These are phyloP conservation scores for Linum lewisii DNA, from an alignment of 345 rosid species.

Conservation along the genomic window DNA sequence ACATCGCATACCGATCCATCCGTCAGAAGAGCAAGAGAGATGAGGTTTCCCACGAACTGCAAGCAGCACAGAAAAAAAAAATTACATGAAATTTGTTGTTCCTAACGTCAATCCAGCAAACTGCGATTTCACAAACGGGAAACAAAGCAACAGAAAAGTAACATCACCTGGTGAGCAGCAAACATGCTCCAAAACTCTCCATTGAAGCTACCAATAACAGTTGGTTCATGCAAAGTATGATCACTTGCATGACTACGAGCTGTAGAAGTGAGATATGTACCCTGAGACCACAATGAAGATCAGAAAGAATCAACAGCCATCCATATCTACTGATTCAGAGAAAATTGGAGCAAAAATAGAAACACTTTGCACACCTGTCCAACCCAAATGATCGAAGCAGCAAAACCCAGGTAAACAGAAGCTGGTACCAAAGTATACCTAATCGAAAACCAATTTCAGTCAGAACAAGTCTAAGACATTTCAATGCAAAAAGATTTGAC, in stretches of 20 bases:
- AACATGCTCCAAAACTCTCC: constrained; percentile 90
- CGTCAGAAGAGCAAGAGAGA: constrained; percentile 62
- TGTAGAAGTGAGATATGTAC: constrained; percentile 80
- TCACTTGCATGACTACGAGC: constrained; percentile 72
- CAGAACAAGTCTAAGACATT: background rate
- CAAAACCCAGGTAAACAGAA: constrained; percentile 76
- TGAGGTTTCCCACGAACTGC: constrained; percentile 83
- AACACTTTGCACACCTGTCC: constrained; percentile 58
- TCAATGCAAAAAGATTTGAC: background rate
- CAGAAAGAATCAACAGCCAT: constrained; percentile 4
- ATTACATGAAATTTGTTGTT: background rate
- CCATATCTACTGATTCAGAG: background rate
- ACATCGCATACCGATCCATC: constrained; percentile 38
- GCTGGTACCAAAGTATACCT: constrained; percentile 90
- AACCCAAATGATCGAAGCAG: constrained; percentile 91
- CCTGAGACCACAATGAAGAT: constrained; percentile 34
- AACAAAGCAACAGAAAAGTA: constrained; percentile 2
- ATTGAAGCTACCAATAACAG: constrained; percentile 71
- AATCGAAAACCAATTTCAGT: constrained; percentile 4
- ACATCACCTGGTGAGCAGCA: constrained; percentile 75
- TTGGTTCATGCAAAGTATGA: constrained; percentile 49
- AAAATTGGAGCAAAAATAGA: background rate
- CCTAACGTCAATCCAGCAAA: constrained; percentile 8
- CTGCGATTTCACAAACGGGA: background rate
- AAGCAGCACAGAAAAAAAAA: constrained; percentile 10